phyloP scores from a whole-genome alignment of 2,329 filamentous ascomycete species.

The Calonectria multiphialidica region DNA sequence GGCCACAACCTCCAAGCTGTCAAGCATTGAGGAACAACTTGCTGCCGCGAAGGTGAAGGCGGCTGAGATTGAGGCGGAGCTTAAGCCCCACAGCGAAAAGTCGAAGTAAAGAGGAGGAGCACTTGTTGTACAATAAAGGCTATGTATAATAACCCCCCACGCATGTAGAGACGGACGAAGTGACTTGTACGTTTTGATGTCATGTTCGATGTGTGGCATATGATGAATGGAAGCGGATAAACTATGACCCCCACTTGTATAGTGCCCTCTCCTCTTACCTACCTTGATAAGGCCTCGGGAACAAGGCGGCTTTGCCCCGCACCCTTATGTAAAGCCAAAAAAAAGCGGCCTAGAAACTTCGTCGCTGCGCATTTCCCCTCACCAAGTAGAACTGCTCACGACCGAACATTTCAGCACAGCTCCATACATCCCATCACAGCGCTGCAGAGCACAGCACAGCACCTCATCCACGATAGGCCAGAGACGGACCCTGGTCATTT shows the following conservation, averaged over 20 bases:
- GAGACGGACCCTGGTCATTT: background rate
- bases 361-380: constrained; percentile 50
- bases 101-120: constrained; percentile 33
- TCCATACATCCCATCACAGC: constrained; percentile 41
- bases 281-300: background rate
- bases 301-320: constrained; percentile 10
- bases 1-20: constrained; percentile 17
- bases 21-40: constrained; percentile 38
- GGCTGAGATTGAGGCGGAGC: constrained; percentile 36
- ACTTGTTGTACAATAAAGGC: constrained; percentile 31
- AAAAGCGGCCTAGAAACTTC: constrained; percentile 19
- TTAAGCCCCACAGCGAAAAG: constrained; percentile 33
- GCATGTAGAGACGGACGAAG: constrained; percentile 28
- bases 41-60: constrained; percentile 32
- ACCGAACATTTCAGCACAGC: constrained; percentile 61
- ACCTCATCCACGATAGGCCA: constrained; percentile 17
- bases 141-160: constrained; percentile 39
- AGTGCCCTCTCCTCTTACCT: background rate
- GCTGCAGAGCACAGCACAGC: constrained; percentile 30
- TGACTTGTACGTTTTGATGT: background rate
- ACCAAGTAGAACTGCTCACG: constrained; percentile 50
- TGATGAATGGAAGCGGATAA: constrained; percentile 17
- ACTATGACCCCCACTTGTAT: background rate
- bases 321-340: constrained; percentile 18
- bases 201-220: background rate